Conservation (phyloP, 2,329 filamentous ascomycete genomes). For the Knufia fluminis region DNA sequence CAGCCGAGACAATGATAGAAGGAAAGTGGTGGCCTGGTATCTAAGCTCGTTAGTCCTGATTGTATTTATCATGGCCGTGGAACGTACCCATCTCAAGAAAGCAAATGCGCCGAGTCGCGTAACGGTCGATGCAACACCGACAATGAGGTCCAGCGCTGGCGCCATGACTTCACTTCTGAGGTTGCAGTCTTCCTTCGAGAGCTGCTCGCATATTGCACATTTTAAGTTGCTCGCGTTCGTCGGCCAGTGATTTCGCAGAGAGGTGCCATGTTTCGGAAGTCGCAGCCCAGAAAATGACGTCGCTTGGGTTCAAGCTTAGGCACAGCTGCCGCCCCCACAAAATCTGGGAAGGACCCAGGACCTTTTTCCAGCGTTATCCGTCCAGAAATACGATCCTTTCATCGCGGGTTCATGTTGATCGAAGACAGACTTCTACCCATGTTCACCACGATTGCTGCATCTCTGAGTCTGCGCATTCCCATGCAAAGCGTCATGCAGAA, state of each 20-base stretch:
- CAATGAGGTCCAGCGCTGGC: constrained; percentile 21
- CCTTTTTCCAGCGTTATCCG: not conserved
- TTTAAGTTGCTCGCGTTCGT: not conserved
- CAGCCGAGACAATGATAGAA: constrained; percentile 32
- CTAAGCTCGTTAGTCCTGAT: constrained; percentile 21
- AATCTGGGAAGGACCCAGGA: not conserved
- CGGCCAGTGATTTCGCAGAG: not conserved
- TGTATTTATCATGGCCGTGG: not conserved
- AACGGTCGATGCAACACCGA: constrained; percentile 30
- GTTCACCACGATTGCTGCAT: constrained; percentile 27
- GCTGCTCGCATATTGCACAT: not conserved
- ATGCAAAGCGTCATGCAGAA: constrained; percentile 50
- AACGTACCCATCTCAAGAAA: constrained; percentile 38
- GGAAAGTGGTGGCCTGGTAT: constrained; percentile 31
- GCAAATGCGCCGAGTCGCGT: constrained; percentile 31
- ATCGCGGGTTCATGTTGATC: constrained; percentile 11
- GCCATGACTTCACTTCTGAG: not conserved
- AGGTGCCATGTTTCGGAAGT: not conserved
- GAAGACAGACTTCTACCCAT: constrained; percentile 25
- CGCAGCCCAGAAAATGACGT: not conserved
- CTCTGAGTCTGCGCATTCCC: constrained; percentile 33
- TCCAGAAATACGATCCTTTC: not conserved
- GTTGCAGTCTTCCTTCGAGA: not conserved
- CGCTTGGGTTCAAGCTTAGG: too few relatives aligned
- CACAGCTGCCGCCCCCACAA: not conserved